Conservation (phyloP, 805 yeast species). For the Clavispora vitiphila region DNA sequence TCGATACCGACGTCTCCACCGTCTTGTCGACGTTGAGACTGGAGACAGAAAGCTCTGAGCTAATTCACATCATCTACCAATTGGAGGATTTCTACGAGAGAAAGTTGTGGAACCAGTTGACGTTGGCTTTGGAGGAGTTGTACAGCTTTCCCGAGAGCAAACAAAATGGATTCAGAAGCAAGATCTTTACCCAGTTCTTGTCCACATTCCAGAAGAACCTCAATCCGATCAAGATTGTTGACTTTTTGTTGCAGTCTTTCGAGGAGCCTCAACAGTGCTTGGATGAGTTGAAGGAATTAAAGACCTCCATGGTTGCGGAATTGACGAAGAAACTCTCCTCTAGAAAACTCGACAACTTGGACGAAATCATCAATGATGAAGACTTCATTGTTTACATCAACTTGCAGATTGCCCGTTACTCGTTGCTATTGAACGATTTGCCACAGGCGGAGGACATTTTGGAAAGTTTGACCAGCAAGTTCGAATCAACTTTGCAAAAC, state of each 20-base stretch:
- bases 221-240: slow-evolving; percentile 74
- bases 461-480: slow-evolving; percentile 52
- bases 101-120: slow-evolving; percentile 92
- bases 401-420: slow-evolving; percentile 69
- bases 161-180: slow-evolving; percentile 46
- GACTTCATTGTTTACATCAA: slow-evolving; percentile 47
- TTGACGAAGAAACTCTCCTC: slow-evolving; percentile 24
- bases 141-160: slow-evolving; percentile 51
- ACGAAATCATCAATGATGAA: slow-evolving; percentile 40
- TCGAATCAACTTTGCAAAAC: slow-evolving; percentile 41
- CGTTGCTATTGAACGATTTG: slow-evolving; percentile 49
- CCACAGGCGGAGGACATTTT: slow-evolving; percentile 62
- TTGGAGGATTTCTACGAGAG: slow-evolving; percentile 85
- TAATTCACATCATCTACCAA: slow-evolving; percentile 55
- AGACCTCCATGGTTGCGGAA: slow-evolving; percentile 21
- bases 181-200: slow-evolving; percentile 69
- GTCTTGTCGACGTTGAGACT: slow-evolving; percentile 58
- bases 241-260: slow-evolving; percentile 59
- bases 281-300: slow-evolving; percentile 33
- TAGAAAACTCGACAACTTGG: slow-evolving; percentile 20
- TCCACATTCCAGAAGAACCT: slow-evolving; percentile 61
- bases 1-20: slow-evolving; percentile 37
- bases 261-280: slow-evolving; percentile 23
- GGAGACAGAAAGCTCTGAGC: slow-evolving; percentile 56
- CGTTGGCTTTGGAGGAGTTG: slow-evolving; percentile 58